Base-by-base conservation (phyloP, 108 stramenopile genomes). In the Conticribra weissflogii region DNA sequence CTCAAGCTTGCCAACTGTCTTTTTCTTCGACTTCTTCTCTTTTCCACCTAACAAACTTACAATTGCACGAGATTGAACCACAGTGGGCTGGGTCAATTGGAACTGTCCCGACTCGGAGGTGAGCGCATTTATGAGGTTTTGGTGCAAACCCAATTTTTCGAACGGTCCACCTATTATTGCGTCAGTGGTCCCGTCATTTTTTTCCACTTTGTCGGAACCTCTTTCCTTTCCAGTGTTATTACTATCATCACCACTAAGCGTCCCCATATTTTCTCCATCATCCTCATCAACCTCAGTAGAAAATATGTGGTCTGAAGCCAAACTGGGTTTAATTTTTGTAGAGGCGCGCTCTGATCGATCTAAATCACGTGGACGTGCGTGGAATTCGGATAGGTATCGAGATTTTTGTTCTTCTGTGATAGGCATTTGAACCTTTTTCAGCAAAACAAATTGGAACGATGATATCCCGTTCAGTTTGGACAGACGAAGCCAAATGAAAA, bases 351-450 rank as follows among this genome's bases (percentile, higher is more conserved):
- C 86, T 24, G 62, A 66, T 30, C 88, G 56, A 81, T 92, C 91
- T 69, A 93, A 66, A 71, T 95, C 93, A 80, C 86, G 77, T 29
- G 93, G 90, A 28, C 90, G 82, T 14, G 90, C 90, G 71, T 92
- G 93, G 75, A 87, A 95, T 68, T 89, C 87, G 0, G 89, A 83
- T 63, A 90, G 71, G 67, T 91, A 88, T 49, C 81, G 78, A 18
- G 92, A 83, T 32, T 78, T 80, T 63, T 88, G 72, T 55, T 82
- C 69, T 28, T 87, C 79, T 17, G 85, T 46, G 61, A 73, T n/a
- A 31, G 69, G 34, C 56, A 21, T 32, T 54, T 60, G 22, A 50
- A 22, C 27, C 57, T 68, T 4, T 25, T 34, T 22, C 17, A 5
- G 18, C 17, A 30, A 30, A 16, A 0, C 17, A 28, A 32, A 3